Base-by-base conservation (phyloP, 805 yeast genomes). In the Metschnikowia amazonensis region DNA sequence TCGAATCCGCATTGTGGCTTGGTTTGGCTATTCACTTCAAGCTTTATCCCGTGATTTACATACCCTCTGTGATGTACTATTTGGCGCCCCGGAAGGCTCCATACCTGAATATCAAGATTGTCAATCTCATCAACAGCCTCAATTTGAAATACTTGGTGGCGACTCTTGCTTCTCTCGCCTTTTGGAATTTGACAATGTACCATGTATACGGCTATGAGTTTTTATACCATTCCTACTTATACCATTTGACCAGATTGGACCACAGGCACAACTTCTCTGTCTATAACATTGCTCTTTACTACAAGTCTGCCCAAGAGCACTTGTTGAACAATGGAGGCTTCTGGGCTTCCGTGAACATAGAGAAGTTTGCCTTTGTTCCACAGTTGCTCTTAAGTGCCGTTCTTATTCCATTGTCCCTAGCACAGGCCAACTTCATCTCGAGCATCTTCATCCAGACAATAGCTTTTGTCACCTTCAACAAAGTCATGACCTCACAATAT, bases 181-280 rank as follows among this genome's bases (percentile, higher is more conserved):
- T 57, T 0, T 64, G 83, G 25, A 81, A 85, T 1, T 66, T 60
- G 0, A 36, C 72, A 29, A 88, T 92, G 95, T 88, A 80, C 65
- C 21, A 49, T 4, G 50, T 76, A 2, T 90, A 89, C 59, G 97
- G 96, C 1, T 60, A 67, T 38, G 92, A 87, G 51, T 92, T 84
- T 60, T 48, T 94, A 10, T 70, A 79, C 34, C 86, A 92, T 55
- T 77, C 97, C 0, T 89, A 87, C 60, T 59, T 89, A 4, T 90
- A 92, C 61, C 99, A 92, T 63, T 67, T 92, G 34, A 72, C 79
- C 7, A 72, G 99, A 49, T 65, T 88, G 3, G 99, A 94, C 63
- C 99, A 94, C 64, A 79, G 99, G 39, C 99, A 94, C 66, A 94
- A 94, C 65, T 94, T 94, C 60, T 87, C 96, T 4, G 71, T 90